Evolutionary conservation across 257 asterid species (phyloP).

Genomic region (Salvia miltiorrhiza): DNA sequence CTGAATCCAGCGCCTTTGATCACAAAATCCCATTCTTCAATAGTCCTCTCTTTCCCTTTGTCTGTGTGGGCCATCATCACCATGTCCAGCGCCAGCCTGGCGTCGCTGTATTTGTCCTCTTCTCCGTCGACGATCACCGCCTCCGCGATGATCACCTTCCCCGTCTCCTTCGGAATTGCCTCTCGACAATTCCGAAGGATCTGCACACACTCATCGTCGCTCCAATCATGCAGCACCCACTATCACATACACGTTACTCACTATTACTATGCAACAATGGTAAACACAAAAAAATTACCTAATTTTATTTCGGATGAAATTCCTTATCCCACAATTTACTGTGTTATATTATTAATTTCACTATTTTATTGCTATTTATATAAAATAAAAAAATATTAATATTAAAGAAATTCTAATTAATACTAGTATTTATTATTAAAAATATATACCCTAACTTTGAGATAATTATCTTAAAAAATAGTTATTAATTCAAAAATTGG

Average conservation of each 20-base stretch:
- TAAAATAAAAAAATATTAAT: too few relatives aligned
- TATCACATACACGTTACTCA: not conserved
- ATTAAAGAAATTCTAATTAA: too few relatives aligned
- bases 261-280: too few relatives aligned
- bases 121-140: slow-evolving; percentile 44
- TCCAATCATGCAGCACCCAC: slow-evolving; percentile 80
- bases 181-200: slow-evolving; percentile 53
- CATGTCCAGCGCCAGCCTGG: slow-evolving; percentile 53
- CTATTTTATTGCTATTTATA: too few relatives aligned
- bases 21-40: slow-evolving; percentile 40
- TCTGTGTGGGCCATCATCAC: slow-evolving; percentile 64
- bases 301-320: too few relatives aligned
- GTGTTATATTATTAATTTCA: too few relatives aligned
- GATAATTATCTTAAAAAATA: too few relatives aligned
- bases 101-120: slow-evolving; percentile 27
- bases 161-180: slow-evolving; percentile 40
- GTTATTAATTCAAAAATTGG: too few relatives aligned
- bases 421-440: too few relatives aligned
- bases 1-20: slow-evolving; percentile 44
- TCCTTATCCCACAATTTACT: too few relatives aligned
- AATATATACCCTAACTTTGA: too few relatives aligned
- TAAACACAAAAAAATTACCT: too few relatives aligned
- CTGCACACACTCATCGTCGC: slow-evolving; percentile 57
- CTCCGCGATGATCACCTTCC: slow-evolving; percentile 67
- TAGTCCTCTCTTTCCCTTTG: slow-evolving; percentile 48